Evolutionary conservation across 306 rosid genomes (phyloP).

Genomic region (Corylus avellana): DNA sequence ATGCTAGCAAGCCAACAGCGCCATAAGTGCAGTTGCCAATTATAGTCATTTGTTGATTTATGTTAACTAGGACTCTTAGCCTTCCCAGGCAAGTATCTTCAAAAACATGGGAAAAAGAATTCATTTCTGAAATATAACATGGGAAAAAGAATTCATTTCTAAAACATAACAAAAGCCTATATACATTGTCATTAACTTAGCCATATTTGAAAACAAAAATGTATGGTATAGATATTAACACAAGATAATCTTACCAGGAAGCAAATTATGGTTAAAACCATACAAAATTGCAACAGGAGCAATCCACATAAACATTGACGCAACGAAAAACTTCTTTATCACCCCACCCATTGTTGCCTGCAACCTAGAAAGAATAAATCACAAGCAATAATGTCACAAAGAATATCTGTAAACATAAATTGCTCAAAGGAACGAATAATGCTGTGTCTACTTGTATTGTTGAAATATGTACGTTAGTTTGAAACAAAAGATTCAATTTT

Average conservation of each 20-base stretch:
- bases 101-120: neutral
- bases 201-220: neutral
- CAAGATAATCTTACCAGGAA: constrained; percentile 63
- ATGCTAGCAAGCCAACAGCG: neutral
- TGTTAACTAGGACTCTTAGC: neutral
- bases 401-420: neutral
- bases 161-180: neutral
- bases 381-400: neutral
- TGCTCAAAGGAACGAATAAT: neutral
- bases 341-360: constrained; percentile 54
- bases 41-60: neutral
- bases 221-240: neutral
- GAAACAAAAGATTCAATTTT: neutral
- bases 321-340: constrained; percentile 61
- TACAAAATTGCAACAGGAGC: constrained; percentile 68
- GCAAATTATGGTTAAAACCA: constrained; percentile 66
- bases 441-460: no score
- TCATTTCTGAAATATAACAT: neutral
- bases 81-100: neutral
- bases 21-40: neutral
- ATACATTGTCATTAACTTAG: neutral
- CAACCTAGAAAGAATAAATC: constrained; percentile 28
- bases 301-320: constrained; percentile 77
- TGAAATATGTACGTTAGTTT: neutral
- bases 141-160: neutral